Evolutionary conservation across 1,284 basidiomycete species (phyloP).

Genomic region (Acaromyces ingoldii): DNA sequence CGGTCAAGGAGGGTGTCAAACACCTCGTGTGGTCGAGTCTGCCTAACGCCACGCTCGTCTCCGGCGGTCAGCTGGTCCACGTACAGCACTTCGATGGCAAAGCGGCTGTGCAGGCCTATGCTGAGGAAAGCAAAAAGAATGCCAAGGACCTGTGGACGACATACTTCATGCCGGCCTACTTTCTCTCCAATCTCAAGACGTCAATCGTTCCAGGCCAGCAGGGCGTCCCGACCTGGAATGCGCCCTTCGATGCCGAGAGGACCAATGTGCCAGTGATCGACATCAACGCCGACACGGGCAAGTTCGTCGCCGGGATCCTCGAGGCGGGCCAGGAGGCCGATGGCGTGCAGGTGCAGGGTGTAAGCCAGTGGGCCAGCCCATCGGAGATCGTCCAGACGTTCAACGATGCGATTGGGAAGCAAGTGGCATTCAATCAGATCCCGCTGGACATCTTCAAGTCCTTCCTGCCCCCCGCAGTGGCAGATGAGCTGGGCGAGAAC

Average conservation of each 20-base stretch:
- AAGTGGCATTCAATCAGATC: conserved; percentile 15
- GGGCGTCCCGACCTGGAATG: no score
- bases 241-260: conserved; percentile 9
- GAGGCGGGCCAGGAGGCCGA: conserved; percentile 16
- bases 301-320: conserved; percentile 26
- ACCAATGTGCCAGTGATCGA: conserved; percentile 21
- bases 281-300: conserved; percentile 22
- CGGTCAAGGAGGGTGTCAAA: conserved; percentile 48
- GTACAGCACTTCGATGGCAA: conserved; percentile 28
- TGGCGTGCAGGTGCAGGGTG: conserved; percentile 16
- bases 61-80: conserved; percentile 35
- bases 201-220: conserved; percentile 12
- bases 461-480: conserved; percentile 19
- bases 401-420: conserved; percentile 7
- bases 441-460: conserved; percentile 15
- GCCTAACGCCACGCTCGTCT: conserved; percentile 17
- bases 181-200: conserved; percentile 21
- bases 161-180: conserved; percentile 28
- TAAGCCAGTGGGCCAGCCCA: conserved; percentile 19
- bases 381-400: conserved; percentile 11
- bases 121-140: conserved; percentile 11
- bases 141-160: conserved; percentile 20
- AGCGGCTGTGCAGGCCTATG: conserved; percentile 27
- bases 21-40: conserved; percentile 52
- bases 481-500: conserved; percentile 18